These are phyloP conservation scores for Plectosphaerella cucumerina DNA, from an alignment of 2,329 filamentous ascomycete genomes.

Conservation along the genomic window DNA sequence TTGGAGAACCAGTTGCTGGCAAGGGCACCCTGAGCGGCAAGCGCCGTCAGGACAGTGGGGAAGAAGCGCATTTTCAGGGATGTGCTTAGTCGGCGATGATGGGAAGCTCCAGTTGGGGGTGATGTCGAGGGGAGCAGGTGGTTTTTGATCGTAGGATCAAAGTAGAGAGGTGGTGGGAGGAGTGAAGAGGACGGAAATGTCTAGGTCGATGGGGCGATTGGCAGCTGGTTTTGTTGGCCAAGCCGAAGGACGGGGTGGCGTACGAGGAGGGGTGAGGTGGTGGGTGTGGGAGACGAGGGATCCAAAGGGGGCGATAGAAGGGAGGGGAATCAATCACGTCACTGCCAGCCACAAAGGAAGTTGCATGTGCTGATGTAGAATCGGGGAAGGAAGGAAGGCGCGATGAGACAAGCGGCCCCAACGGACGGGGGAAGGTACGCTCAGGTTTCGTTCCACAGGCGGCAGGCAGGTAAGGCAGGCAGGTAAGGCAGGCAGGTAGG, in stretches of 20 bases:
- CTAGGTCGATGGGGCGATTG: slow-evolving; percentile 6
- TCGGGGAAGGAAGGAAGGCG: not conserved
- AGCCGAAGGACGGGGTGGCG: not conserved
- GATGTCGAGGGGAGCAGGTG: not conserved
- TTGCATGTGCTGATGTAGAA: not conserved
- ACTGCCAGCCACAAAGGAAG: slow-evolving; percentile 3
- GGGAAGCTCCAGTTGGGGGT: slow-evolving; percentile 4
- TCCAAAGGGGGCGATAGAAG: not conserved
- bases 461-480: not conserved
- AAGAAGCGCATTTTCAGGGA: slow-evolving; percentile 71
- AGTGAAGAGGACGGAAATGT: slow-evolving; percentile 5
- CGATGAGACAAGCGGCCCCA: not conserved
- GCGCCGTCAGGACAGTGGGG: slow-evolving; percentile 62
- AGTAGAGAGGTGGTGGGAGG: slow-evolving; percentile 3
- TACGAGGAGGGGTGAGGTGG: not conserved
- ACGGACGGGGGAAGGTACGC: not conserved
- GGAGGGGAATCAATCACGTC: slow-evolving; percentile 14
- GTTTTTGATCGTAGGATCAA: not conserved
- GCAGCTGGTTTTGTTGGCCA: slow-evolving; percentile 8
- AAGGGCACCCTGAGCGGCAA: slow-evolving; percentile 65
- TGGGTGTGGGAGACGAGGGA: not conserved
- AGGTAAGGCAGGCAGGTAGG: not conserved
- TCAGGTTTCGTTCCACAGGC: not conserved
- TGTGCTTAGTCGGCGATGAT: slow-evolving; percentile 8
- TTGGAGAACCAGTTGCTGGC: slow-evolving; percentile 85